Evolutionary conservation across 1,284 basidiomycete genomes (phyloP).

Genomic region (Serendipita sp.): DNA sequence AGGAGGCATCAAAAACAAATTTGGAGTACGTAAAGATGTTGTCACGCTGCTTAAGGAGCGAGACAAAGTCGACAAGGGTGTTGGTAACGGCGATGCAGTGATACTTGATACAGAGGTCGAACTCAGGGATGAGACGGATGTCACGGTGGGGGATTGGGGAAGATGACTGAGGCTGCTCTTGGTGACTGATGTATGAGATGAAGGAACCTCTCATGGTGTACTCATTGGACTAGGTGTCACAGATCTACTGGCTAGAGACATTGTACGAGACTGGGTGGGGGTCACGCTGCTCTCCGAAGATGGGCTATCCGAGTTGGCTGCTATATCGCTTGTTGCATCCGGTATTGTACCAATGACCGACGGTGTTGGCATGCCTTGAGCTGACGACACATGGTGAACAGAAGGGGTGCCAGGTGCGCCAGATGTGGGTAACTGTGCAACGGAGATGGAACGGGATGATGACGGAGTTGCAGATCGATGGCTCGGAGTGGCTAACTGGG

Average conservation of each 20-base stretch:
- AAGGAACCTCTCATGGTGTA: background rate
- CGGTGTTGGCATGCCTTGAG: background rate
- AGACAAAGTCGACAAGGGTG: background rate
- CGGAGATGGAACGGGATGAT: background rate
- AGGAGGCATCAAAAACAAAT: background rate
- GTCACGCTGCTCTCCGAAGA: background rate
- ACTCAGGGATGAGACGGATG: background rate
- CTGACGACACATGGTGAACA: background rate
- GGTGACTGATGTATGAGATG: too few relatives aligned
- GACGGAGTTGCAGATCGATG: background rate
- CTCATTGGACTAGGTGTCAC: background rate
- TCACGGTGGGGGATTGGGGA: background rate
- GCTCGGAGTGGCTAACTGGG: background rate
- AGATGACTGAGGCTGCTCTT: background rate
- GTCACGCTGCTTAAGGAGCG: background rate
- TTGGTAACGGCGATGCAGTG: background rate
- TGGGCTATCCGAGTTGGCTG: background rate
- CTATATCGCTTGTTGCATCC: background rate
- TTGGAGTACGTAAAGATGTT: background rate
- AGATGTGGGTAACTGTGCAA: background rate
- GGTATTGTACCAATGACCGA: background rate
- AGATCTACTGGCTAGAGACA: background rate
- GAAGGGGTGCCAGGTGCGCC: background rate
- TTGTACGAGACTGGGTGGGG: background rate
- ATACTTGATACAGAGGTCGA: background rate